A percentile compares a stretch with the other conserved stretches of the same genome.
Evolutionary conservation across 2,329 filamentous ascomycete species (phyloP).

Genomic region (Elsinoe batatas): DNA sequence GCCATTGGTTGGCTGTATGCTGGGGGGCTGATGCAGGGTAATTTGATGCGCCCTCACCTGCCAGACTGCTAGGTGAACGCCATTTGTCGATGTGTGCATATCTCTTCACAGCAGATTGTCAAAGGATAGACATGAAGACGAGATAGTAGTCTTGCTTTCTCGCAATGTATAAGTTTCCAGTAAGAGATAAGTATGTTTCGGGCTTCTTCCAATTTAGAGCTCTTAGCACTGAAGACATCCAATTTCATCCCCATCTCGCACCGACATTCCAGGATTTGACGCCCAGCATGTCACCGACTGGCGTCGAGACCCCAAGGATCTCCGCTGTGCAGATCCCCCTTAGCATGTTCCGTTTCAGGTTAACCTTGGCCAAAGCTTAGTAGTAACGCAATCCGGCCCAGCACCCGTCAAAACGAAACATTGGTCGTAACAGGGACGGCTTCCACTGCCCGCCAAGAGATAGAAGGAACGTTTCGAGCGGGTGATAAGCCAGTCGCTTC

Average conservation of each 20-base stretch:
- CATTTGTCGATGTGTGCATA: too few species aligned
- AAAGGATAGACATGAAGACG: too few species aligned
- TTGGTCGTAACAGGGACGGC: not conserved
- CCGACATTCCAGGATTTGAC: not conserved
- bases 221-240: not conserved
- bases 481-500: constrained; percentile 4
- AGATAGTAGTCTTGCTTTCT: too few species aligned
- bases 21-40: too few species aligned
- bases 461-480: not conserved
- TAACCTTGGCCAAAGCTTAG: not conserved
- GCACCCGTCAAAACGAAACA: not conserved
- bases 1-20: too few species aligned
- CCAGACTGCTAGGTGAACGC: too few species aligned
- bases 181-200: too few species aligned
- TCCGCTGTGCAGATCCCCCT: not conserved
- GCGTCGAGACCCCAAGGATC: not conserved
- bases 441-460: not conserved
- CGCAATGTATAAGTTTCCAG: too few species aligned
- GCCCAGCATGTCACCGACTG: not conserved
- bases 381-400: not conserved
- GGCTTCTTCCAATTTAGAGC: not conserved
- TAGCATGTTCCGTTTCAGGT: not conserved
- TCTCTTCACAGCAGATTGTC: too few species aligned
- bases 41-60: too few species aligned
- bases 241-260: not conserved